A percentile compares a stretch with the other conserved stretches of the same genome.
Evolutionary conservation across 768 basidiomycete species (phyloP).

Genomic region (Leccinum obscurum): DNA sequence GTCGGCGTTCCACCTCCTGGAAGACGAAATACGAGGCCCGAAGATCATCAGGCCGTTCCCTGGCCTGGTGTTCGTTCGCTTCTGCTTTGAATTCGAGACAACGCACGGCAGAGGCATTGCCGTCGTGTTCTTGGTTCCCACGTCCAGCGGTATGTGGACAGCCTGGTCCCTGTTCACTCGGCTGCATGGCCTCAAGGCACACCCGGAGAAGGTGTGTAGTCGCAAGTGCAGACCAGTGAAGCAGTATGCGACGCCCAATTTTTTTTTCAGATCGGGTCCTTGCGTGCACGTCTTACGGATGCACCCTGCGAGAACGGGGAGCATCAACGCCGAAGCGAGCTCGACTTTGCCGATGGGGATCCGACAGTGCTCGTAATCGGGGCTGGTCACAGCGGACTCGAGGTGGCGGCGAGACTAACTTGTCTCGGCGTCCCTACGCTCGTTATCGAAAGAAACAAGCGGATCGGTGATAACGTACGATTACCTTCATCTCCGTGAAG

Average conservation of each 20-base stretch:
- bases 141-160: conserved; percentile 47
- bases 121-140: conserved; percentile 50
- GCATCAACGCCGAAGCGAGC: conserved; percentile 40
- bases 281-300: conserved; percentile 36
- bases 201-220: conserved; percentile 44
- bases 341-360: conserved; percentile 44
- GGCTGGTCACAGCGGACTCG: conserved; percentile 67
- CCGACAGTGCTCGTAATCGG: conserved; percentile 65
- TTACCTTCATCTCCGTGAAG: neutral
- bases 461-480: conserved; percentile 49
- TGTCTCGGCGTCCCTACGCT: conserved; percentile 54
- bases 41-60: conserved; percentile 42
- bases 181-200: conserved; percentile 54
- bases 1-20: conserved; percentile 18
- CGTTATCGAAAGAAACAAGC: conserved; percentile 50
- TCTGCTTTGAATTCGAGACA: conserved; percentile 56
- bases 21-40: conserved; percentile 28
- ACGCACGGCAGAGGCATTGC: conserved; percentile 49
- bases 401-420: conserved; percentile 61
- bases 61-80: conserved; percentile 57
- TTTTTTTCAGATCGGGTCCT: conserved; percentile 31
- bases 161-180: conserved; percentile 60
- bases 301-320: conserved; percentile 53
- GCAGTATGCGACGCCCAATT: neutral
- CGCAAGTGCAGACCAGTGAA: no score